Evolutionary conservation across 2,329 filamentous ascomycete species (phyloP).

Genomic region (Alternaria sp.): DNA sequence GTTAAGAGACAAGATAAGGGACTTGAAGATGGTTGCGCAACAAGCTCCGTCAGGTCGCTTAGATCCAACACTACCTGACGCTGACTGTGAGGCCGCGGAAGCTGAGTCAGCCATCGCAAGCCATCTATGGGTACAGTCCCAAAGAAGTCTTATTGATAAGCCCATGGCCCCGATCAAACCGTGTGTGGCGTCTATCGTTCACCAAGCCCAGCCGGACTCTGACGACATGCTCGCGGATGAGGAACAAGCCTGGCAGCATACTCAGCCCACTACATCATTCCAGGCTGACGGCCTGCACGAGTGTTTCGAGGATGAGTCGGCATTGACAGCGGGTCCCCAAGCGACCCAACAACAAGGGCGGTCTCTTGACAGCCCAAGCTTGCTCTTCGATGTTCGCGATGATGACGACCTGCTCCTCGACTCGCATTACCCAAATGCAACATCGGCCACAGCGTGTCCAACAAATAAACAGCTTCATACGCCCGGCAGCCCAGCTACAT

Average conservation of each 20-base stretch:
- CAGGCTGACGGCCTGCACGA: not conserved
- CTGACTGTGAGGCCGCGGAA: not conserved
- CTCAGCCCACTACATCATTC: not conserved
- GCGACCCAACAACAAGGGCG: not conserved
- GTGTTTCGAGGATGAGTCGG: not conserved
- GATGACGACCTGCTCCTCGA: slow-evolving; percentile 9
- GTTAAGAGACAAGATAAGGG: slow-evolving; percentile 23
- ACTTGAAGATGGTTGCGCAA: not conserved
- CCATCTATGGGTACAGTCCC: slow-evolving; percentile 14
- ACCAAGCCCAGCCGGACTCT: not conserved
- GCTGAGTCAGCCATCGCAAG: not conserved
- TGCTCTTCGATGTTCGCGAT: not conserved
- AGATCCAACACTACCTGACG: not conserved
- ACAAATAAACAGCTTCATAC: not conserved
- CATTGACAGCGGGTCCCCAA: not conserved
- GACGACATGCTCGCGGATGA: slow-evolving; percentile 18
- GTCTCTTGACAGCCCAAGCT: not conserved
- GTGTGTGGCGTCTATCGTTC: not conserved
- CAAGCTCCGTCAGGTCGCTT: not conserved
- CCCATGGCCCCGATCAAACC: not conserved
- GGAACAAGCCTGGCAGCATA: not conserved
- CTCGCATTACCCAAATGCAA: not conserved
- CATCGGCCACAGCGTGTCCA: not conserved
- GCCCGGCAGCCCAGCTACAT: not conserved
- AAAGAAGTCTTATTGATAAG: not conserved